Evolutionary conservation across 2,329 filamentous ascomycete species (phyloP), one percentile per base, ranked within the genome.

Genomic region (Fusarium verrucosum): DNA sequence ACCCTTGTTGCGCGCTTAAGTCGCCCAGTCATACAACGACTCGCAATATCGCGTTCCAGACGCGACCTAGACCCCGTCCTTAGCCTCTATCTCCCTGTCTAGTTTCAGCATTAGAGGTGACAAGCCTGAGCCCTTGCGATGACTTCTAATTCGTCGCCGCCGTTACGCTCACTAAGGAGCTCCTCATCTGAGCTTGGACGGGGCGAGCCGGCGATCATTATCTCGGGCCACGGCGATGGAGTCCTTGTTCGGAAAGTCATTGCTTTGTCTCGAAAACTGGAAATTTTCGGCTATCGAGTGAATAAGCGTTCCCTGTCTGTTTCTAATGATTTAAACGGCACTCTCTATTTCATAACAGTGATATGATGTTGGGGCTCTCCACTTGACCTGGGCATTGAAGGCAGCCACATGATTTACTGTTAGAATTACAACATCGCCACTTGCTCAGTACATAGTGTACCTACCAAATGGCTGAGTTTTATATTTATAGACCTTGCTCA

Each of bases 1-100:
- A 42, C 44, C 60, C 55, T 43, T 53, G 33, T 42, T 70, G 46
- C 64, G 68, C 68, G 68, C 68, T 71, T 71, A 70, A 49, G 41
- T 54, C 38, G 16, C 56, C 53, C 63, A 59, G 32, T 66, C 58
- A 66, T 36, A 19, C 46, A 38, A 37, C 35, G 36, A 13, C 41
- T 43, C 57, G 51, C 32, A 51, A 60, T 54, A 61, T 70, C 61
- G 50, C 58, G 57, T 70, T 51, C 52, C 43, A 56, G 28, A 54
- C 69, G 54, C 53, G 54, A 53, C 40, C 32, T n/a, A 14, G 19
- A 30, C 28, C 41, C 41, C 68, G 52, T 66, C 58, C 54, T 58
- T 37, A 66, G 38, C 32, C 65, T 68, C 51, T 58, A 36, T 55
- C 58, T 46, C 65, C 68, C 51, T 58, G 40, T 55, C 58, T 46